Evolutionary conservation across 768 basidiomycete genomes (phyloP).

Genomic region (Podaxis carcinomalis): DNA sequence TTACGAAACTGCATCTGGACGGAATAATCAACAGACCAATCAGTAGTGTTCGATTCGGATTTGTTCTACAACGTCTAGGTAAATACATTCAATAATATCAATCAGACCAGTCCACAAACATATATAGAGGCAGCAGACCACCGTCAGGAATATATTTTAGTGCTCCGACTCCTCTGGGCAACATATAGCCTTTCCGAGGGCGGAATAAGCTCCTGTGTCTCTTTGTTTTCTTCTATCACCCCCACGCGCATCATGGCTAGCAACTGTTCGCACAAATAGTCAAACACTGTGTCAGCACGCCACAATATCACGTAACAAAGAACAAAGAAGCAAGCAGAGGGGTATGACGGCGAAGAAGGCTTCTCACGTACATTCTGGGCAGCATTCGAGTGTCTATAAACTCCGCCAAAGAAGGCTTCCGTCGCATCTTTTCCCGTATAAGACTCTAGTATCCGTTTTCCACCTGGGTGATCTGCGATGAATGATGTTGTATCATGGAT

Average conservation of each 20-base stretch:
- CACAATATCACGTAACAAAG: neutral
- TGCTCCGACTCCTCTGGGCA: neutral
- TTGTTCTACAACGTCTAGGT: neutral
- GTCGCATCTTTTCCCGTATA: constrained; percentile 82
- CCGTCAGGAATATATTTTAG: neutral
- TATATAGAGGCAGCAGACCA: neutral
- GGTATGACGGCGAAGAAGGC: neutral
- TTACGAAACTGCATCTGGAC: neutral
- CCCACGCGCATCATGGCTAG: constrained; percentile 52
- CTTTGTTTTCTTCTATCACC: constrained; percentile 18
- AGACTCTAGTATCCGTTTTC: constrained; percentile 48
- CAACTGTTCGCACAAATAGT: constrained; percentile 27
- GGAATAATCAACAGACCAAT: neutral
- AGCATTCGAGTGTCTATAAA: constrained; percentile 79
- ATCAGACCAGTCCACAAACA: neutral
- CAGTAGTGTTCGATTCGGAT: neutral
- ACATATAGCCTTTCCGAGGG: constrained; percentile 15
- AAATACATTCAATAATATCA: neutral
- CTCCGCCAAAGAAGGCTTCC: constrained; percentile 79
- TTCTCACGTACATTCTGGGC: constrained; percentile 61
- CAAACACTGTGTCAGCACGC: constrained; percentile 1
- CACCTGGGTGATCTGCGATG: constrained; percentile 77
- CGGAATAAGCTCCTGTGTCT: constrained; percentile 2
- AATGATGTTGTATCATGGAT: constrained; percentile 82
- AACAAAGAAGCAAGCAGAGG: neutral